These are phyloP conservation scores for Claviceps sp. DNA, from an alignment of 2,329 filamentous ascomycete species.

Conservation along the genomic window DNA sequence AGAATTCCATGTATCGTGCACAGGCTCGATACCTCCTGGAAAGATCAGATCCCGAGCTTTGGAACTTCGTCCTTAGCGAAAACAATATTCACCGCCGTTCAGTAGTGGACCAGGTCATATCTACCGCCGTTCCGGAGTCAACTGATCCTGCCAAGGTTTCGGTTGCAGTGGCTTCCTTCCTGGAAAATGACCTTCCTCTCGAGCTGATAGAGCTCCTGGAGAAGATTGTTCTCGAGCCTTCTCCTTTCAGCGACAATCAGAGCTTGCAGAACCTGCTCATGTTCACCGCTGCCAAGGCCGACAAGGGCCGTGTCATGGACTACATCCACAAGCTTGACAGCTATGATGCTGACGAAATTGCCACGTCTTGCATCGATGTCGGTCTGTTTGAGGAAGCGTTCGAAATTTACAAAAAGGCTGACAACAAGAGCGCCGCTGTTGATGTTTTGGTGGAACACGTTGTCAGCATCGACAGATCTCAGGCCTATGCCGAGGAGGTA, in stretches of 20 bases:
- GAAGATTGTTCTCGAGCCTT: slow-evolving; percentile 99
- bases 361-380: slow-evolving; percentile 83
- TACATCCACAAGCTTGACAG: slow-evolving; percentile 87
- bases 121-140: slow-evolving; percentile 86
- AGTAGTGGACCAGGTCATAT: slow-evolving; percentile 89
- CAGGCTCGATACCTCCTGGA: slow-evolving; percentile 92
- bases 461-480: slow-evolving; percentile 93
- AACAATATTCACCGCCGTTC: slow-evolving; percentile 94
- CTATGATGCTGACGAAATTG: slow-evolving; percentile 87
- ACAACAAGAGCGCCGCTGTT: slow-evolving; percentile 73
- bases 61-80: slow-evolving; percentile 85
- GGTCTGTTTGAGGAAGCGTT: slow-evolving; percentile 95
- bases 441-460: slow-evolving; percentile 92
- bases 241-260: slow-evolving; percentile 92
- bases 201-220: slow-evolving; percentile 96
- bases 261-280: slow-evolving; percentile 93
- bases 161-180: slow-evolving; percentile 83
- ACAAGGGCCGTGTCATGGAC: slow-evolving; percentile 87
- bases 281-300: slow-evolving; percentile 91
- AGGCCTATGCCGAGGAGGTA: slow-evolving; percentile 88
- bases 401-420: slow-evolving; percentile 96
- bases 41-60: slow-evolving; percentile 78
- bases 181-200: slow-evolving; percentile 76
- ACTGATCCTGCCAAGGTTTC: slow-evolving; percentile 91
- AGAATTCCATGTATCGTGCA: slow-evolving; percentile 99